Conservation (phyloP, 2,329 filamentous ascomycete genomes). For the Aspergillus sp. region DNA sequence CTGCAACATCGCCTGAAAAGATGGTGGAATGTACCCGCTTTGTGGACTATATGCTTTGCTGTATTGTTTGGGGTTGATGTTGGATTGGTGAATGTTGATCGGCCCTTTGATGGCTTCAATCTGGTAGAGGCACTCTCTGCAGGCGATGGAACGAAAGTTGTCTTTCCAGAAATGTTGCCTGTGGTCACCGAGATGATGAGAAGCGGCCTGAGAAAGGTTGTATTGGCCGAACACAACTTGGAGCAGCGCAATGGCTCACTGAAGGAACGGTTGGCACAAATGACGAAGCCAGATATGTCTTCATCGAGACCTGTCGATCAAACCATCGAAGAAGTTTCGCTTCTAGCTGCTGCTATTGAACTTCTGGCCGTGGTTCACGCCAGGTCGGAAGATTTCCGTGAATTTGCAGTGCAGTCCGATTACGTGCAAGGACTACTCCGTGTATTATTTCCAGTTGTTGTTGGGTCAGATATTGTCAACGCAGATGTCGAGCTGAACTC, state of each 20-base stretch:
- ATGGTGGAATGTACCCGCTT: constrained; percentile 78
- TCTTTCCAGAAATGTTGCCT: constrained; percentile 69
- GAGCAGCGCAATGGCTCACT: constrained; percentile 1
- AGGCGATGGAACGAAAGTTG: constrained; percentile 55
- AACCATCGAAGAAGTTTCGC: constrained; percentile 52
- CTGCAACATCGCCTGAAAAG: constrained; percentile 73
- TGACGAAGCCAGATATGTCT: constrained; percentile 9
- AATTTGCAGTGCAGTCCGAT: constrained; percentile 72
- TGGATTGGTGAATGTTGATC: constrained; percentile 64
- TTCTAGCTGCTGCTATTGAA: constrained; percentile 68
- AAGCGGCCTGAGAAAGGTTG: constrained; percentile 64
- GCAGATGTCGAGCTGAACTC: constrained; percentile 84
- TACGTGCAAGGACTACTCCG: constrained; percentile 74
- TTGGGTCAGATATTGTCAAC: constrained; percentile 75
- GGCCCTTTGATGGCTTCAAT: constrained; percentile 65
- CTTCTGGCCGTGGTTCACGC: constrained; percentile 73
- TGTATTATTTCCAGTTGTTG: constrained; percentile 78
- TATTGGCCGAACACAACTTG: constrained; percentile 54
- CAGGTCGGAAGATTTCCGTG: constrained; percentile 70
- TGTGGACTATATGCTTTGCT: constrained; percentile 85
- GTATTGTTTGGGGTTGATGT: constrained; percentile 83
- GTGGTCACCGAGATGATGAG: constrained; percentile 84
- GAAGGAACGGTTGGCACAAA: constrained; percentile 7
- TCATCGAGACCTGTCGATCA: constrained; percentile 9
- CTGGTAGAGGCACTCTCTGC: constrained; percentile 64